A percentile compares a stretch with the other conserved stretches of the same genome.
phyloP scores from a whole-genome alignment of 441 rosid genomes.

The Euphorbia neoarborescens region DNA sequence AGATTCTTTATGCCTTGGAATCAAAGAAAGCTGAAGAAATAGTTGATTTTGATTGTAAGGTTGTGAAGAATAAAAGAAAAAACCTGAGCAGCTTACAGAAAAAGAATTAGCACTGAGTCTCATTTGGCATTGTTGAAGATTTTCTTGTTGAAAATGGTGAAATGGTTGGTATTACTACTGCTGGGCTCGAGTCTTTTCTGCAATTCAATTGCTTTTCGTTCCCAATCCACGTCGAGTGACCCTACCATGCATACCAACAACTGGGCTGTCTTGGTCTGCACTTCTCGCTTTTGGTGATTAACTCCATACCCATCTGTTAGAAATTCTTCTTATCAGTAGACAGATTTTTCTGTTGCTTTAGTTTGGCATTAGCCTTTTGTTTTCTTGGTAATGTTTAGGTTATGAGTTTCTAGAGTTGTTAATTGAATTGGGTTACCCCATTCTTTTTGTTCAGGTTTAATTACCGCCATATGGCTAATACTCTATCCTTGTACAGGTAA shows the following conservation, averaged over 20 bases:
- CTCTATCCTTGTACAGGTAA: constrained; percentile 84
- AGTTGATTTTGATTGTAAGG: background rate
- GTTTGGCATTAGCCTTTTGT: background rate
- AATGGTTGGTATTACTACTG: constrained; percentile 25
- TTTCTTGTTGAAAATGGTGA: constrained; percentile 23
- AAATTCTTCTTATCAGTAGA: background rate
- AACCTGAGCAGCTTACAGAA: background rate
- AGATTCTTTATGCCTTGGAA: background rate
- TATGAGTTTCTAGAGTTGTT: constrained; percentile 6
- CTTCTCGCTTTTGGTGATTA: constrained; percentile 86
- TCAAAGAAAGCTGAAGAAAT: background rate
- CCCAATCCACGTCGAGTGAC: constrained; percentile 31
- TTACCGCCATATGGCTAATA: constrained; percentile 95
- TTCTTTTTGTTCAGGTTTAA: constrained; percentile 63
- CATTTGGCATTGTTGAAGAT: constrained; percentile 17
- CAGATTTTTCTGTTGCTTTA: background rate
- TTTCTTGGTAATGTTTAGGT: constrained; percentile 1
- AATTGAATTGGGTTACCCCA: constrained; percentile 16
- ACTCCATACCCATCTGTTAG: constrained; percentile 6
- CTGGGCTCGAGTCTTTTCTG: constrained; percentile 24
- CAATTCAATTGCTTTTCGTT: constrained; percentile 26
- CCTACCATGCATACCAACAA: constrained; percentile 79
- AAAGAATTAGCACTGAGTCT: background rate
- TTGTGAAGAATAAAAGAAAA: background rate
- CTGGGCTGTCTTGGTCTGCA: constrained; percentile 98